These are phyloP conservation scores for Verticillium isaacii DNA, from an alignment of 2,329 filamentous ascomycete species.

Conservation along the genomic window DNA sequence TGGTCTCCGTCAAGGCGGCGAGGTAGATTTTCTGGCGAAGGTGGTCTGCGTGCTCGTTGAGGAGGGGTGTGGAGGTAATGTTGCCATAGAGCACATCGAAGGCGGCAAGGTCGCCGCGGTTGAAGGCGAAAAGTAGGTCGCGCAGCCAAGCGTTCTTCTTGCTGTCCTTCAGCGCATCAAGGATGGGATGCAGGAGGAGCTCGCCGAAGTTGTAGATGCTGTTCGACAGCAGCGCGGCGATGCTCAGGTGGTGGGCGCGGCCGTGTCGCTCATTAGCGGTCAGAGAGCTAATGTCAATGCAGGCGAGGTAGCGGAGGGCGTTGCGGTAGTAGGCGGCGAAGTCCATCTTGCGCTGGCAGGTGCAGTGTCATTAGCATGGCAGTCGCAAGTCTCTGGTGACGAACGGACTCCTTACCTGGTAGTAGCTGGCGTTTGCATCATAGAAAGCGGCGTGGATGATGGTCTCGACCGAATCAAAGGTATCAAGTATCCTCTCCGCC, in stretches of 20 bases:
- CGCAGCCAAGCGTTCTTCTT: constrained; percentile 82
- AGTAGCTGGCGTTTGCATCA: constrained; percentile 90
- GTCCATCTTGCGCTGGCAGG: constrained; percentile 64
- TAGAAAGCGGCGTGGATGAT: constrained; percentile 97
- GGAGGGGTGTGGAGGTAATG: constrained; percentile 73
- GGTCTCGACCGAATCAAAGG: constrained; percentile 91
- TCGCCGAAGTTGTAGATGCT: constrained; percentile 99
- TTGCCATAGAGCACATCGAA: constrained; percentile 81
- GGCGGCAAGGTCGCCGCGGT: constrained; percentile 83
- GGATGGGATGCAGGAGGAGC: constrained; percentile 93
- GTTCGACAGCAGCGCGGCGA: constrained; percentile 88
- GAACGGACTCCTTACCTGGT: constrained; percentile 55
- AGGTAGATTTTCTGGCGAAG: constrained; percentile 97
- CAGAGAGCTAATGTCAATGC: constrained; percentile 78
- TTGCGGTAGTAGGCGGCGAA: constrained; percentile 98
- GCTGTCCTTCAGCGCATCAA: constrained; percentile 70
- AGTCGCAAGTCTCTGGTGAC: background rate
- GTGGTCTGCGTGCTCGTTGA: constrained; percentile 75
- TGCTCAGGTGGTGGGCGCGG: constrained; percentile 86
- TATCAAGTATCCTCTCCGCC: constrained; percentile 82
- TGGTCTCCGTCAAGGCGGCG: constrained; percentile 89
- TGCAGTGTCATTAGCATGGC: constrained; percentile 27
- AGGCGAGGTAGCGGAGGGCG: constrained; percentile 94
- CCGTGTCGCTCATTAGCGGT: constrained; percentile 69
- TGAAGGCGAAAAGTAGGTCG: constrained; percentile 96